A percentile compares a stretch with the other conserved stretches of the same genome.
Evolutionary conservation across 805 yeast genomes (phyloP).

Genomic region (Nakazawaea pomicola): DNA sequence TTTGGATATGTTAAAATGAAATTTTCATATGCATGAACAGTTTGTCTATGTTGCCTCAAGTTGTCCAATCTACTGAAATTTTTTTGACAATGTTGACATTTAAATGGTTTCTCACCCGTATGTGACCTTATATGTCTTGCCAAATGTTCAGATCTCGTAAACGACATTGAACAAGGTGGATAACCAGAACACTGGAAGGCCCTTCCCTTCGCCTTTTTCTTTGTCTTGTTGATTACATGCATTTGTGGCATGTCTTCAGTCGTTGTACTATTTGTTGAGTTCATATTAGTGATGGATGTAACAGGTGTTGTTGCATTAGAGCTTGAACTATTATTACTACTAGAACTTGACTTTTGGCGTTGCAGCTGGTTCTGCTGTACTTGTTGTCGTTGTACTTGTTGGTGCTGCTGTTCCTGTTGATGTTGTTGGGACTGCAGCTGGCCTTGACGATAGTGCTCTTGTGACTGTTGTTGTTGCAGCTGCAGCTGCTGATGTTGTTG

Average conservation of each 20-base stretch:
- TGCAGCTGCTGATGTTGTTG: neutral
- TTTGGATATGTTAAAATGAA: slow-evolving; percentile 28
- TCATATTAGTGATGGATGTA: neutral
- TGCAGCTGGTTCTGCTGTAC: neutral
- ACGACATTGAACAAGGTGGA: slow-evolving; percentile 83
- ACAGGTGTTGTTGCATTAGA: neutral
- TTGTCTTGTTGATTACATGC: slow-evolving; percentile 14
- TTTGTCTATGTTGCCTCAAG: slow-evolving; percentile 85
- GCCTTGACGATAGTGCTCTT: too few species aligned
- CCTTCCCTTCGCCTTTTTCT: slow-evolving; percentile 49
- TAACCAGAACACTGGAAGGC: slow-evolving; percentile 83
- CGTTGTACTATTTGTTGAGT: too few species aligned
- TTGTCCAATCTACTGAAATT: slow-evolving; percentile 82
- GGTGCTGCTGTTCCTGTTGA: too few species aligned
- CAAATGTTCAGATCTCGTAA: slow-evolving; percentile 86
- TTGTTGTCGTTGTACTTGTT: neutral
- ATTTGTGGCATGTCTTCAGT: neutral
- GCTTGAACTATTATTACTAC: too few species aligned
- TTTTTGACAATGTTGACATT: slow-evolving; percentile 77
- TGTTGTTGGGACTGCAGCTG: too few species aligned
- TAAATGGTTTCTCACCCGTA: slow-evolving; percentile 91
- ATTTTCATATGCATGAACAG: slow-evolving; percentile 61
- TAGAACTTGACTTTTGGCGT: too few species aligned
- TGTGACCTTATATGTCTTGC: slow-evolving; percentile 91
- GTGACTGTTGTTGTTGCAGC: too few species aligned